Evolutionary conservation across 306 rosid genomes (phyloP), one percentile per base, ranked within the genome.

Genomic region (Lathyrus oleraceus): DNA sequence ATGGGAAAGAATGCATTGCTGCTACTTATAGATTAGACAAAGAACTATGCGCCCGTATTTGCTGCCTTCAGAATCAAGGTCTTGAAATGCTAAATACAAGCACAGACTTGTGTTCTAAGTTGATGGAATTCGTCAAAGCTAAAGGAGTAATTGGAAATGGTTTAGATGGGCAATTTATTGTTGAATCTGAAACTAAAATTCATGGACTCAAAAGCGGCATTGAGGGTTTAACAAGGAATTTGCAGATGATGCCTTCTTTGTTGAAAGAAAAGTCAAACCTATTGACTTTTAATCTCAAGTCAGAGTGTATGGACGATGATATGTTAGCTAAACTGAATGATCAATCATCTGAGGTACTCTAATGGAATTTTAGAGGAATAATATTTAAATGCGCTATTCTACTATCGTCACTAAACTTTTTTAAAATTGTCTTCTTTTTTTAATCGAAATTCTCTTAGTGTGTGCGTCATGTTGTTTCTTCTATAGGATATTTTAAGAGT

Each of bases 21-120:
- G 77, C 90, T 20, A 86, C 88, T 72, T 76, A 79, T 70, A 89
- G 82, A 87, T 84, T 89, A 70, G 99, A 91, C 20, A 85, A 87
- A 77, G 99, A 89, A 75, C 77, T 91, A 78, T 77, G 81, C 85
- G 78, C 79, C 23, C 91, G 91, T 8, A 49, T 91, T 57, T 79
- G 77, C 69, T 89, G 85, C 77, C 87, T 95, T 78, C 95, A 91
- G 81, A 87, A 86, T 79, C 95, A 89, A 77, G 99, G 96, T 60
- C 70, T 91, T 14, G 73, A 79, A 13, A 83, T 95, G 89, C 84
- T 95, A 47, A 89, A 81, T 54, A 96, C 87, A 73, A 91, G 89
- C 81, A 78, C 83, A 67, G 76, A 75, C 45, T 63, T 89, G 71
- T 91, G 89, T 73, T 86, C 89, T 53, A 83, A 81, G 52, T 79